Base-by-base conservation (phyloP, 345 rosid genomes). In the Garcia nutans region DNA sequence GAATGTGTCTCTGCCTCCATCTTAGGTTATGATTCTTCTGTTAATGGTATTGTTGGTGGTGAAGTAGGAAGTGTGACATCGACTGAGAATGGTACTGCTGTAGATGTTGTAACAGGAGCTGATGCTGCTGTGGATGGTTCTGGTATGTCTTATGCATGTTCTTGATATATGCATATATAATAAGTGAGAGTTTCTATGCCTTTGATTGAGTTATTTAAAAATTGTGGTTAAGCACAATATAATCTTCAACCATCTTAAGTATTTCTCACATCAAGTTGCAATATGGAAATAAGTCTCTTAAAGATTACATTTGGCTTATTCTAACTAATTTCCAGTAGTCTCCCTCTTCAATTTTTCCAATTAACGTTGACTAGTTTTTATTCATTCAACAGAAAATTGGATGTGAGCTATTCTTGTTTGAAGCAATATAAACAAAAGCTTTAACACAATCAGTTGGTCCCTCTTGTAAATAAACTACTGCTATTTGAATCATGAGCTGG, bases 81-180 rank as follows among this genome's bases (percentile, higher is more conserved):
- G 8, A 81, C 66, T 52, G 97, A 90, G 85, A 96, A 90, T 81
- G 97, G 93, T 54, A 83, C 54, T 81, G 83, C 84, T 68, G 82
- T 81, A 20, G 88, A 84, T 62, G 70, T 67, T 26, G 80, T 59
- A 19, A 78, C 81, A 73, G 90, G 76, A 64, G 76, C 82, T 75
- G 73, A 82, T 74, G 85, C 84, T 66, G 69, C 72, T 13, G 83
- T 75, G 77, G 92, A 89, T 74, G 83, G 84, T 77, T 68, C 91
- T 68, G 94, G 99, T 96, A 88, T 76, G 86, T 71, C n/a, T 80
- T 74, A 56, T 77, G 45, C 44, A 17, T 33, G 42, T 2, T 9
- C 20, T 7, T 67, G 10, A 28, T 42, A 28, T 42, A 2, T 65
- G n/a, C 63, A 62, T 69, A 23, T 52, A 22, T 70, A 23, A 7